These are phyloP conservation scores for Triangularia verruculosa DNA, from an alignment of 2,329 filamentous ascomycete genomes.

Conservation along the genomic window DNA sequence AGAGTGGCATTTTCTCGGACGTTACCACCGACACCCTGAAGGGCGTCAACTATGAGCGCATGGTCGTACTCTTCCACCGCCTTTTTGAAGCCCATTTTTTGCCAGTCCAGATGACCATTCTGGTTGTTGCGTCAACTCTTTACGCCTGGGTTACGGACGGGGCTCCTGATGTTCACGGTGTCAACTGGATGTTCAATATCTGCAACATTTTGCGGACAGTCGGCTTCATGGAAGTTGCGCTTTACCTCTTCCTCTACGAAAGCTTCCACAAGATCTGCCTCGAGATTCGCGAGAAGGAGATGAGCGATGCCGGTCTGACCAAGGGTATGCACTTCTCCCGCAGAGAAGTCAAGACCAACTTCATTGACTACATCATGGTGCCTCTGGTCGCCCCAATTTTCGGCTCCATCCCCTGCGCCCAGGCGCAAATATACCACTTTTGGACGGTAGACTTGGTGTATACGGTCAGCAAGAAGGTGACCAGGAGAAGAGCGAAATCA, in stretches of 20 bases:
- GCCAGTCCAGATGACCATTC: constrained; percentile 63
- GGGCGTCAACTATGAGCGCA: constrained; percentile 52
- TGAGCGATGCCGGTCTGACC: constrained; percentile 61
- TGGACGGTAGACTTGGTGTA: constrained; percentile 69
- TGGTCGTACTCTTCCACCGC: constrained; percentile 60
- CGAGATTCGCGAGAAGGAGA: constrained; percentile 59
- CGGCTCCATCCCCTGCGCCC: constrained; percentile 63
- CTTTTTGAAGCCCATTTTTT: constrained; percentile 74
- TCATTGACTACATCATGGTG: constrained; percentile 62
- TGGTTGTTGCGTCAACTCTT: constrained; percentile 60
- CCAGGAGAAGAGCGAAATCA: constrained; percentile 48
- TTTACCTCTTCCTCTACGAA: constrained; percentile 66
- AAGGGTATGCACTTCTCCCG: constrained; percentile 65
- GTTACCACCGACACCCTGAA: constrained; percentile 50
- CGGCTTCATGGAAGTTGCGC: constrained; percentile 60
- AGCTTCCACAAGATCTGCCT: constrained; percentile 63
- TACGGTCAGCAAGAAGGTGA: constrained; percentile 68
- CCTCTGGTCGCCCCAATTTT: constrained; percentile 66
- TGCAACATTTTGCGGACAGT: constrained; percentile 59
- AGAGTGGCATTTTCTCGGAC: constrained; percentile 55
- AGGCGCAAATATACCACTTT: constrained; percentile 67
- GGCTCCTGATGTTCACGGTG: constrained; percentile 48
- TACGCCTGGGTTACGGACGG: constrained; percentile 55
- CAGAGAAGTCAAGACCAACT: constrained; percentile 53
- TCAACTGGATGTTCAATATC: constrained; percentile 58